These are phyloP conservation scores for Prillingera fragicola DNA, from an alignment of 1,284 basidiomycete genomes.

Conservation along the genomic window DNA sequence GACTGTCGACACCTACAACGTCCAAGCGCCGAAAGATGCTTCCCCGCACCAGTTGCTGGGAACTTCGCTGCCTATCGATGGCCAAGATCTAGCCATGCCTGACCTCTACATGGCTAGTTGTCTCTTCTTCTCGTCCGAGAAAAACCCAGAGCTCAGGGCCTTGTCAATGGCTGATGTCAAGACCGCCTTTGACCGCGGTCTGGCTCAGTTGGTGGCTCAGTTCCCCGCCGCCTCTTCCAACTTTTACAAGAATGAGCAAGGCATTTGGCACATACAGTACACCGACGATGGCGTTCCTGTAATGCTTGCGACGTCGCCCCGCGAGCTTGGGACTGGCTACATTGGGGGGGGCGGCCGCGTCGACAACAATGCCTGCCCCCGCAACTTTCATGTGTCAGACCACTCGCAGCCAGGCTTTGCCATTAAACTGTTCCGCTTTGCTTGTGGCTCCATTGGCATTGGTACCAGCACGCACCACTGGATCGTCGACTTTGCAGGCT, in stretches of 20 bases:
- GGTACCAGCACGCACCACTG: not conserved
- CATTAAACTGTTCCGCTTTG: not conserved
- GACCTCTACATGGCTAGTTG: not conserved
- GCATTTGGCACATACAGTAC: not conserved
- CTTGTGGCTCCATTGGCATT: not conserved
- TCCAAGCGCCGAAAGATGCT: not conserved
- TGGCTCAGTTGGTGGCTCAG: not conserved
- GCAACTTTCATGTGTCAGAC: not conserved
- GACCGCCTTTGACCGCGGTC: not conserved
- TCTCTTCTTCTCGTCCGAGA: not conserved
- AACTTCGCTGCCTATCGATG: not conserved
- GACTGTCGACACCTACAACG: not conserved
- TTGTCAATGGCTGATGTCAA: not conserved
- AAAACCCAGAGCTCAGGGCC: not conserved
- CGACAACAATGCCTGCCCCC: not conserved
- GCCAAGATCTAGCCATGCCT: not conserved
- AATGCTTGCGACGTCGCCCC: not conserved
- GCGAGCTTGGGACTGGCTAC: not conserved
- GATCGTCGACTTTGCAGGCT: not conserved
- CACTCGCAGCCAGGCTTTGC: not conserved
- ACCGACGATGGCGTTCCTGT: not conserved
- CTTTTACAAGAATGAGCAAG: not conserved
- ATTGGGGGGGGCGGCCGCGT: not conserved
- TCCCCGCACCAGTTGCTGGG: not conserved
- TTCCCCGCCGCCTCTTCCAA: not conserved